phyloP scores from a whole-genome alignment of 2,329 filamentous ascomycete species.

The Cladosporium sp. region DNA sequence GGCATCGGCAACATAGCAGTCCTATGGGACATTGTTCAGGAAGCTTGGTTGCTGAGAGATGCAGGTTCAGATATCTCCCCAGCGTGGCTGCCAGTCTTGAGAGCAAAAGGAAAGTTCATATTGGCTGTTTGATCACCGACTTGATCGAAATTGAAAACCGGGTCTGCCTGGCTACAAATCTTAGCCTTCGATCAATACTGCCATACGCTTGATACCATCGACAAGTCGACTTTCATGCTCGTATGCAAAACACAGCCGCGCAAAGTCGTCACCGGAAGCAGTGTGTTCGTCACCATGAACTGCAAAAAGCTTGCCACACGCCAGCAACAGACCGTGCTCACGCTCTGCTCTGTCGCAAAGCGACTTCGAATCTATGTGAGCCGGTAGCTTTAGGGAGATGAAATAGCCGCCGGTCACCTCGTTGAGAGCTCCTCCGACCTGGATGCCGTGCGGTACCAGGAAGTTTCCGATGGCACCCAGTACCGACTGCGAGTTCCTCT shows the following conservation, averaged over 20 bases:
- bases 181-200: neutral
- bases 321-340: neutral
- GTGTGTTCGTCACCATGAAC: neutral
- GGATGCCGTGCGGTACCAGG: neutral
- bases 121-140: neutral
- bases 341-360: neutral
- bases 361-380: neutral
- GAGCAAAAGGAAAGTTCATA: constrained; percentile 2
- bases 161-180: neutral
- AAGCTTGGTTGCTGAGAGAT: neutral
- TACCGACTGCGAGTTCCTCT: neutral
- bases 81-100: constrained; percentile 3
- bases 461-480: neutral
- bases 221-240: neutral
- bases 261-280: neutral
- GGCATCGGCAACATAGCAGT: constrained; percentile 3
- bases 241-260: constrained; percentile 4
- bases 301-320: neutral
- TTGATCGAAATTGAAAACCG: neutral
- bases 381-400: neutral
- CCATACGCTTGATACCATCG: neutral
- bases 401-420: neutral
- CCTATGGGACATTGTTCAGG: neutral
- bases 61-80: neutral
- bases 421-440: neutral